phyloP scores from a whole-genome alignment of 768 basidiomycete genomes.

The Suillus ampliporus region DNA sequence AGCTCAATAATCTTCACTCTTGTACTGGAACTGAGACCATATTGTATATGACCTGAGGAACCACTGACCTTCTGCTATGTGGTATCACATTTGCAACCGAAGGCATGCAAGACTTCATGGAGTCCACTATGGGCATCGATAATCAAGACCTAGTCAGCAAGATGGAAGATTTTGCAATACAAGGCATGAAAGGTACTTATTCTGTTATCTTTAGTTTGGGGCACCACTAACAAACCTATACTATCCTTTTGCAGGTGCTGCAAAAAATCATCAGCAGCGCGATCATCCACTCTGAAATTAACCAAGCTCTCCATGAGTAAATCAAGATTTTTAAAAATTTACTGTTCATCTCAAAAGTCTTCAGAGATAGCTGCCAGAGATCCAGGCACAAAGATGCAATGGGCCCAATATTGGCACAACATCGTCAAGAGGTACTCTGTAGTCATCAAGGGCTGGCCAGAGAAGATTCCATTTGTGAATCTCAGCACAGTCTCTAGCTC shows the following conservation, averaged over 20 bases:
- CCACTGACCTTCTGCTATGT: conserved; percentile 6
- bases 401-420: conserved; percentile 6
- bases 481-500: conserved; percentile 4
- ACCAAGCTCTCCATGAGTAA: conserved; percentile 1
- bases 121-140: conserved; percentile 7
- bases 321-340: background rate
- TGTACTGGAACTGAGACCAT: conserved; percentile 14
- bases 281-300: conserved; percentile 6
- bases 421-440: conserved; percentile 2
- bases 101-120: conserved; percentile 13
- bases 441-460: conserved; percentile 10
- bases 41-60: conserved; percentile 7
- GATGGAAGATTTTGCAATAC: conserved; percentile 12
- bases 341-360: background rate
- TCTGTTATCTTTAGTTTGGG: no score
- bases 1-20: conserved; percentile 10
- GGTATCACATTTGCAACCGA: conserved; percentile 10
- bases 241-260: conserved; percentile 1
- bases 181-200: conserved; percentile 14
- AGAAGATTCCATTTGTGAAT: conserved; percentile 8
- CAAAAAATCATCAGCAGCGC: conserved; percentile 7
- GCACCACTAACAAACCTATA: background rate
- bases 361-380: conserved; percentile 3
- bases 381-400: conserved; percentile 9
- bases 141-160: conserved; percentile 14